A percentile compares a stretch with the other conserved stretches of the same genome.
phyloP scores from a whole-genome alignment of 2,329 filamentous ascomycete species.

The Exophiala alcalophila region DNA sequence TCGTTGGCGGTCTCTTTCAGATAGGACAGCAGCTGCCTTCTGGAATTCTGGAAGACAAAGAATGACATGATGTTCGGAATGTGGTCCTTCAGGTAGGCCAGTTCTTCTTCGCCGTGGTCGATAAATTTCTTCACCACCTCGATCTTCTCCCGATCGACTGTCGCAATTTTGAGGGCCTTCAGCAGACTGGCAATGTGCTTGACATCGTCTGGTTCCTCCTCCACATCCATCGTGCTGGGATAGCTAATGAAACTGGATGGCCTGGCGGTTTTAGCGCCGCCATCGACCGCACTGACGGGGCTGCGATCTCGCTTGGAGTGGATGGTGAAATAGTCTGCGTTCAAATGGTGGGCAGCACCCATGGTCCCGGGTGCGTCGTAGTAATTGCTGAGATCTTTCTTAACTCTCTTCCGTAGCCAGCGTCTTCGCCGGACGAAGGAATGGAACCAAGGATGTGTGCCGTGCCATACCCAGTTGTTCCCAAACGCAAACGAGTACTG shows the following conservation, averaged over 20 bases:
- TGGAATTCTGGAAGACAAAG: slow-evolving; percentile 86
- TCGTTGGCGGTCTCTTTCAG: slow-evolving; percentile 64
- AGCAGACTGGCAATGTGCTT: slow-evolving; percentile 67
- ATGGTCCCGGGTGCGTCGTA: slow-evolving; percentile 33
- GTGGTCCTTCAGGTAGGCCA: slow-evolving; percentile 69
- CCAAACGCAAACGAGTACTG: slow-evolving; percentile 90
- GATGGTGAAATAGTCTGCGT: slow-evolving; percentile 76
- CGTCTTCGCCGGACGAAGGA: slow-evolving; percentile 87
- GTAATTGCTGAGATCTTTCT: slow-evolving; percentile 47
- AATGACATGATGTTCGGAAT: slow-evolving; percentile 83
- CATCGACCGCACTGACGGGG: slow-evolving; percentile 40
- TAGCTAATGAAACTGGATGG: slow-evolving; percentile 34
- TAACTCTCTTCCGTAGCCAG: slow-evolving; percentile 80
- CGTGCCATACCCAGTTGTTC: slow-evolving; percentile 77
- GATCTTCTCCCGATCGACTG: slow-evolving; percentile 89
- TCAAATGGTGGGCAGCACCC: slow-evolving; percentile 64
- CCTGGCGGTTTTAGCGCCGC: slow-evolving; percentile 31
- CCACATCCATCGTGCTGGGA: slow-evolving; percentile 42
- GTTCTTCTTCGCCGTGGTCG: slow-evolving; percentile 69
- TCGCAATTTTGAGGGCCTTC: slow-evolving; percentile 62
- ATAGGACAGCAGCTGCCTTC: slow-evolving; percentile 69
- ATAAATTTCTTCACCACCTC: slow-evolving; percentile 79
- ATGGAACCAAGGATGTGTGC: slow-evolving; percentile 83
- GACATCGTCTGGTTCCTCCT: slow-evolving; percentile 53
- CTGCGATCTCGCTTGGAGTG: slow-evolving; percentile 53